Evolutionary conservation across 1,284 basidiomycete species (phyloP).

Genomic region (Naganishia liquefaciens): DNA sequence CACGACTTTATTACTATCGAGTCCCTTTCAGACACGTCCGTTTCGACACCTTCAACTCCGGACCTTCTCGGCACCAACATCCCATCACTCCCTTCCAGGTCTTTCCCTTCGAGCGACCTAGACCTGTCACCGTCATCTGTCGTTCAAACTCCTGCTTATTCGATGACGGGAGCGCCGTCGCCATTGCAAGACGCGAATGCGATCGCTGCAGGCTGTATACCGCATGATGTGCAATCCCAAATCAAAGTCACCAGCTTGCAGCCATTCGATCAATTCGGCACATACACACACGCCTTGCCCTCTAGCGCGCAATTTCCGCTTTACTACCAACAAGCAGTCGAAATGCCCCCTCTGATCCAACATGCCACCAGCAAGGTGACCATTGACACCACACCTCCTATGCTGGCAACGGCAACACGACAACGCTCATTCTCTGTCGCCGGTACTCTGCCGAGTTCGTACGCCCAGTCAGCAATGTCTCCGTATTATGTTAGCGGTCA

Average conservation of each 20-base stretch:
- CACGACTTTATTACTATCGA: slow-evolving; percentile 18
- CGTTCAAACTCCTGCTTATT: not conserved
- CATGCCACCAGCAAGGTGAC: not conserved
- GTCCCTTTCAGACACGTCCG: slow-evolving; percentile 7
- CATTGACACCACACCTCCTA: too few species aligned
- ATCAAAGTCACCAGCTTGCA: not conserved
- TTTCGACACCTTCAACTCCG: slow-evolving; percentile 23
- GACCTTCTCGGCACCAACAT: slow-evolving; percentile 18
- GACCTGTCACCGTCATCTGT: not conserved
- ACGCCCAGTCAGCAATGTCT: slow-evolving; percentile 6
- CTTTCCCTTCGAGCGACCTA: slow-evolving; percentile 1
- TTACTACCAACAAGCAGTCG: not conserved
- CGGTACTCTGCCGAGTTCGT: not conserved
- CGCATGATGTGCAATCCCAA: not conserved
- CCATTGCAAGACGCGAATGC: not conserved
- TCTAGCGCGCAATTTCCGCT: not conserved
- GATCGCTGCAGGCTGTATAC: not conserved
- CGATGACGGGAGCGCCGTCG: slow-evolving; percentile 12
- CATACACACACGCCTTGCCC: not conserved
- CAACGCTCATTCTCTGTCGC: slow-evolving; percentile 19
- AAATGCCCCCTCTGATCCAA: not conserved
- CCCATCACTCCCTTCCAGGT: not conserved
- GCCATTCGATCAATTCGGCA: not conserved
- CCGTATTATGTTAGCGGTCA: slow-evolving; percentile 3
- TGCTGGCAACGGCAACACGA: not conserved